Percentiles rank a stretch among this genome's conserved stretches.
Evolutionary conservation across 352 stramenopile species (phyloP).

Genomic region (Aphanomyces cochlioides): DNA sequence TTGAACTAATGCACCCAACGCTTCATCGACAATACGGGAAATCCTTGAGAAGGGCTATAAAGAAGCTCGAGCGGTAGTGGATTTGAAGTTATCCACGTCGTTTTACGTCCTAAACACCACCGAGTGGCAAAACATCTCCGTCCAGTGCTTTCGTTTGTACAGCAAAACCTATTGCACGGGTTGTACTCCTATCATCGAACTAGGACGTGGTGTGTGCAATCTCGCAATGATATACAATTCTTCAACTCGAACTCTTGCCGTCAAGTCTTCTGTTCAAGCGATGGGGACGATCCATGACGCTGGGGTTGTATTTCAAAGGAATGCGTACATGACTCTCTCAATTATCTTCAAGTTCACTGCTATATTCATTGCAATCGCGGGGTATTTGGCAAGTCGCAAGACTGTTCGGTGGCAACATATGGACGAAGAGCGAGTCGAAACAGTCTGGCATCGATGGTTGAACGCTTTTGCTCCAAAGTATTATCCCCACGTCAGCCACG

Average conservation of each 20-base stretch:
- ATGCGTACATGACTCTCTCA: not conserved
- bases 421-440: not conserved
- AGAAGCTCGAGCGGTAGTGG: not conserved
- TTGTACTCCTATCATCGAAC: slow-evolving; percentile 10
- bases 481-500: slow-evolving; percentile 21
- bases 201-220: slow-evolving; percentile 6
- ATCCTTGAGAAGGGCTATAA: not conserved
- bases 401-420: slow-evolving; percentile 15
- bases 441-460: not conserved
- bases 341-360: not conserved
- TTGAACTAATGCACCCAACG: not conserved
- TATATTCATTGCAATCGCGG: slow-evolving; percentile 12
- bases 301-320: slow-evolving; percentile 1
- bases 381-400: slow-evolving; percentile 12
- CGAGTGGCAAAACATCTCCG: not conserved
- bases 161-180: slow-evolving; percentile 22
- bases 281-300: not conserved
- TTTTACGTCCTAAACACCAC: slow-evolving; percentile 7
- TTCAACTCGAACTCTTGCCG: not conserved
- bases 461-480: slow-evolving; percentile 10
- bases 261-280: not conserved
- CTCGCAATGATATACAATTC: slow-evolving; percentile 1
- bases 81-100: not conserved
- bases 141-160: slow-evolving; percentile 11
- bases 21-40: not conserved